Conservation (phyloP, 2,329 filamentous ascomycete genomes). For the Cadophora sp. region DNA sequence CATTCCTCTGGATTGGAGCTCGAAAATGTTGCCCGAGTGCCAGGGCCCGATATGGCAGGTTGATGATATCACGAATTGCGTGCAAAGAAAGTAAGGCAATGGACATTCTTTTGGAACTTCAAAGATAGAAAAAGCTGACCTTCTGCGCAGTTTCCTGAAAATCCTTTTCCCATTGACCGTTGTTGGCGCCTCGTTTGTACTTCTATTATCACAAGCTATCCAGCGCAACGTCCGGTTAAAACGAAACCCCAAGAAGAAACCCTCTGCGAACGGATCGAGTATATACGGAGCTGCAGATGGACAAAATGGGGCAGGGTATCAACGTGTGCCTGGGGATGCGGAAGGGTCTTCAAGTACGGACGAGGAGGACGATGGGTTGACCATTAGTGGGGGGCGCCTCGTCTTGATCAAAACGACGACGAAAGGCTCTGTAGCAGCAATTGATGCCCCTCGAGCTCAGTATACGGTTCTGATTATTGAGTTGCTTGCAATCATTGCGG, state of each 20-base stretch:
- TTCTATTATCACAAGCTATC: conserved; percentile 66
- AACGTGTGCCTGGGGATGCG: conserved; percentile 44
- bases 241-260: conserved; percentile 62
- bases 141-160: conserved; percentile 71
- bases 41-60: conserved; percentile 57
- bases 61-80: conserved; percentile 70
- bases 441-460: conserved; percentile 79
- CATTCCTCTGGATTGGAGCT: background rate
- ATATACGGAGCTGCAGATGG: conserved; percentile 47
- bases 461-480: conserved; percentile 75
- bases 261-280: conserved; percentile 54
- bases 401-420: conserved; percentile 66
- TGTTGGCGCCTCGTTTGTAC: conserved; percentile 72
- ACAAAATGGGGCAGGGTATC: conserved; percentile 31
- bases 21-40: conserved; percentile 42
- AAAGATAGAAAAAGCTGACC: conserved; percentile 30
- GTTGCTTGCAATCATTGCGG: conserved; percentile 73
- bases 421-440: conserved; percentile 69
- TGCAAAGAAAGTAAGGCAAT: conserved; percentile 68
- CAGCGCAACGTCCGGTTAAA: conserved; percentile 60
- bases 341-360: conserved; percentile 33
- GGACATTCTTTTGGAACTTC: background rate
- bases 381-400: conserved; percentile 63
- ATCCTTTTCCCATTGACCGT: conserved; percentile 78
- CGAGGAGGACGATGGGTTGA: conserved; percentile 64